Evolutionary conservation across 2,329 filamentous ascomycete genomes (phyloP), one percentile per base, ranked within the genome.

Genomic region (Talaromyces sp.): DNA sequence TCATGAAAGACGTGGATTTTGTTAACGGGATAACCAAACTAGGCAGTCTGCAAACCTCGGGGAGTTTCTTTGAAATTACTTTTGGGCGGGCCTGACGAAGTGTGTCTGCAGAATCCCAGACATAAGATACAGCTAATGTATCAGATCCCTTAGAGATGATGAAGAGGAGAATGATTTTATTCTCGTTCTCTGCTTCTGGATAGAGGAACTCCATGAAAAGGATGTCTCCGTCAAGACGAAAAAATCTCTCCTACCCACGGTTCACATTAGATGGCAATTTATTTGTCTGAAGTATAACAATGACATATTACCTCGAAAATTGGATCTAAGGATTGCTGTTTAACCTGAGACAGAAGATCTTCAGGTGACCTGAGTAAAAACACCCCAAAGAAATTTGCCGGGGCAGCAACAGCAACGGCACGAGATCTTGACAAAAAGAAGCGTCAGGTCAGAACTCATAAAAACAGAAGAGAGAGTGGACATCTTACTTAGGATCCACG

Each of bases 131-230:
- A 31, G 82, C 73, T 58, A 79, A 78, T 19, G 79, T 82, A 61
- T 71, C 72, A 2, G 78, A 73, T 27, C 77, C 70, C 61, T 73
- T 71, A 52, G 75, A 71, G 19, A 85, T 73, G 21, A 88, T 73
- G 24, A 96, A 77, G 11, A 96, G 78, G 3, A 98, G 80, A n/a
- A 96, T 87, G 50, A 96, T 84, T 66, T 87, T 86, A 58, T 87
- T 80, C 10, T 85, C 81, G 62, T 93, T 87, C 58, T 85, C 82
- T 0, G 82, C 75, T 10, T 82, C 81, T 8, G 92, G 90, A 62
- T 89, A 86, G 2, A 99, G 80, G 65, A 98, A 99, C 24, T 92
- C 89, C 81, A 97, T 87, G 66, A 91, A 89, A 67, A 93, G 81
- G 59, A 98, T 90, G n/a, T 87, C 81, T 0, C 90, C 92, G 8